Evolutionary conservation across 768 basidiomycete species (phyloP).

Genomic region (Lentinus brumalis): DNA sequence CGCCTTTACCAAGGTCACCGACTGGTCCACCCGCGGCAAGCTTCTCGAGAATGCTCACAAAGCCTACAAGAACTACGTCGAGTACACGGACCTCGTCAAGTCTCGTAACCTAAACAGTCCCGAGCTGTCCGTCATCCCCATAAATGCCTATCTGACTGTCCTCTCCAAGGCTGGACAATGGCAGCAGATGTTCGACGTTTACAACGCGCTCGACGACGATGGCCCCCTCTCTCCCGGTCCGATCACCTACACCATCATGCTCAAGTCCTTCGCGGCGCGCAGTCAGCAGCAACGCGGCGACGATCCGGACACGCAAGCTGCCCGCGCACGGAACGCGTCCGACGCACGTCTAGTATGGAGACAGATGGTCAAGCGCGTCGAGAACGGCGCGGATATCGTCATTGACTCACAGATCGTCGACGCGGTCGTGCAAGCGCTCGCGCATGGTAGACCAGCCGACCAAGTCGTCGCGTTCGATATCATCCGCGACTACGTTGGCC

Average conservation of each 20-base stretch:
- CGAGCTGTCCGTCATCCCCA: slow-evolving; percentile 52
- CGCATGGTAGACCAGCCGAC: slow-evolving; percentile 58
- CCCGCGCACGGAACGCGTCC: slow-evolving; percentile 49
- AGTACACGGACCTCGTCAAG: slow-evolving; percentile 52
- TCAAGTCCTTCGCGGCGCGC: slow-evolving; percentile 48
- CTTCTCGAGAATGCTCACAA: slow-evolving; percentile 64
- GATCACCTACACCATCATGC: slow-evolving; percentile 66
- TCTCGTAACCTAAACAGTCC: slow-evolving; percentile 46
- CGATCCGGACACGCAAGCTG: slow-evolving; percentile 19
- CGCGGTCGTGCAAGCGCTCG: slow-evolving; percentile 55
- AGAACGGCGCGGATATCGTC: slow-evolving; percentile 45
- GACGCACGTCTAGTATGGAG: slow-evolving; percentile 76
- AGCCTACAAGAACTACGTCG: slow-evolving; percentile 59
- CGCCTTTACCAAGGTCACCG: slow-evolving; percentile 60
- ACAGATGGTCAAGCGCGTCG: slow-evolving; percentile 56
- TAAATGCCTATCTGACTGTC: slow-evolving; percentile 65
- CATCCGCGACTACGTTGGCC: slow-evolving; percentile 61
- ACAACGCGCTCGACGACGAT: slow-evolving; percentile 62
- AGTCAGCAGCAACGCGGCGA: slow-evolving; percentile 25
- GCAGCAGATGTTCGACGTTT: slow-evolving; percentile 76
- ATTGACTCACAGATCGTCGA: slow-evolving; percentile 58
- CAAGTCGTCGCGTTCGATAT: slow-evolving; percentile 69
- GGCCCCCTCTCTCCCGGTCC: slow-evolving; percentile 64
- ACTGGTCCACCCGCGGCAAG: slow-evolving; percentile 60
- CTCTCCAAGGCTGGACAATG: slow-evolving; percentile 61